Evolutionary conservation across 331 rosid species (phyloP).

Genomic region (Telfairia occidentalis): DNA sequence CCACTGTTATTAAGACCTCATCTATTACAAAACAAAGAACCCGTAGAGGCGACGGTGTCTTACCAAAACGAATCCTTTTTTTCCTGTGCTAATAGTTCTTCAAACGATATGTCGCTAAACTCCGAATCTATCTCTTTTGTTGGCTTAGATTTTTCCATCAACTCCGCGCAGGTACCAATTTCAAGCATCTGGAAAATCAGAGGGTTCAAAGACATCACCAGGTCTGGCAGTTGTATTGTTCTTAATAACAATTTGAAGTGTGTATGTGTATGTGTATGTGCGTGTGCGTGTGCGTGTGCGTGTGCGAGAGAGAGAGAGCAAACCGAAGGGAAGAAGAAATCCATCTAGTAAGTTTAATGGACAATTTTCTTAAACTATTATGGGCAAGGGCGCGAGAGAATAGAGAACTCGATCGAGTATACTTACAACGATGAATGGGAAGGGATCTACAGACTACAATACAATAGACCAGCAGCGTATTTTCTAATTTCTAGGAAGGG

Average conservation of each 20-base stretch:
- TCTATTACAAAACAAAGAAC: not conserved
- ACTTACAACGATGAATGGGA: not conserved
- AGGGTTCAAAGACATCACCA: not conserved
- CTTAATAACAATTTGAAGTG: not conserved
- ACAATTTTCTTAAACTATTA: not conserved
- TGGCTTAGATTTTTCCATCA: constrained; percentile 37
- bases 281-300: not conserved
- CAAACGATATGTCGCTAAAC: constrained; percentile 54
- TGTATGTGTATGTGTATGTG: no score
- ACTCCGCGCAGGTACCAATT: constrained; percentile 43
- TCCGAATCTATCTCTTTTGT: constrained; percentile 36
- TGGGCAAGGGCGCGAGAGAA: not conserved
- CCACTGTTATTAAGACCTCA: not conserved
- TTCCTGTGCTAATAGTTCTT: constrained; percentile 76
- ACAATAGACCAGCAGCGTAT: not conserved
- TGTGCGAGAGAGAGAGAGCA: not conserved
- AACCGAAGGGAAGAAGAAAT: not conserved
- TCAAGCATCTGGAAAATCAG: constrained; percentile 47
- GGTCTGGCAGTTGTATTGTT: not conserved
- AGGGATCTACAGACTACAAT: not conserved
- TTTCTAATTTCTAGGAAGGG: not conserved
- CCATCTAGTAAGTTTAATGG: not conserved
- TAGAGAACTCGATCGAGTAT: not conserved
- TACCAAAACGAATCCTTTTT: constrained; percentile 94
- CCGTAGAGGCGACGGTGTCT: constrained; percentile 1